These are phyloP conservation scores for Macrocybe gigantea DNA, from an alignment of 768 basidiomycete species.

Conservation along the genomic window DNA sequence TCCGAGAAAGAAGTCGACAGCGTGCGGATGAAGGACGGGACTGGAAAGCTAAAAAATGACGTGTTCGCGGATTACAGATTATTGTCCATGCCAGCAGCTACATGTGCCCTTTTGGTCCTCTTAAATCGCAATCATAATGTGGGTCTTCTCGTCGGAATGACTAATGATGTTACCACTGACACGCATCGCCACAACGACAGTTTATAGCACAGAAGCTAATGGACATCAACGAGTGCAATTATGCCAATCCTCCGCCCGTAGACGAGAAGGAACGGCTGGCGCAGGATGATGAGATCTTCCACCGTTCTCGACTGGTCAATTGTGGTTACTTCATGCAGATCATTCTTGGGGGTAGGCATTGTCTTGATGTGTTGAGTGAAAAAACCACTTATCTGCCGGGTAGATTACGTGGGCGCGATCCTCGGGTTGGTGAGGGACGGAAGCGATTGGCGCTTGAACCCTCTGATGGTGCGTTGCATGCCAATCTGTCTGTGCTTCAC, in stretches of 20 bases:
- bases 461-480: slow-evolving; percentile 42
- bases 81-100: slow-evolving; percentile 67
- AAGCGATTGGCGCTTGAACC: slow-evolving; percentile 60
- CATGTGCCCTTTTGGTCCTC: slow-evolving; percentile 61
- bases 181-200: slow-evolving; percentile 25
- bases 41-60: slow-evolving; percentile 63
- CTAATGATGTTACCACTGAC: background rate
- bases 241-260: slow-evolving; percentile 18
- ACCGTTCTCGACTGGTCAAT: slow-evolving; percentile 68
- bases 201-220: slow-evolving; percentile 64
- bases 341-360: slow-evolving; percentile 44
- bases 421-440: slow-evolving; percentile 65
- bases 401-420: slow-evolving; percentile 72
- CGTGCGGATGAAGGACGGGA: slow-evolving; percentile 59
- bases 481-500: background rate
- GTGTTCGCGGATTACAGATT: slow-evolving; percentile 64
- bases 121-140: slow-evolving; percentile 74
- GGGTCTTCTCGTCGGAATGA: slow-evolving; percentile 13
- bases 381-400: background rate
- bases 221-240: slow-evolving; percentile 64
- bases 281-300: slow-evolving; percentile 78
- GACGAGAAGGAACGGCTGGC: slow-evolving; percentile 18
- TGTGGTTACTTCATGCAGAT: slow-evolving; percentile 67
- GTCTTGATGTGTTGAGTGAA: background rate
- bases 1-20: slow-evolving; percentile 37